A percentile compares a stretch with the other conserved stretches of the same genome.
Evolutionary conservation across 2,329 filamentous ascomycete genomes (phyloP).

Genomic region (Pyricularia grisea): DNA sequence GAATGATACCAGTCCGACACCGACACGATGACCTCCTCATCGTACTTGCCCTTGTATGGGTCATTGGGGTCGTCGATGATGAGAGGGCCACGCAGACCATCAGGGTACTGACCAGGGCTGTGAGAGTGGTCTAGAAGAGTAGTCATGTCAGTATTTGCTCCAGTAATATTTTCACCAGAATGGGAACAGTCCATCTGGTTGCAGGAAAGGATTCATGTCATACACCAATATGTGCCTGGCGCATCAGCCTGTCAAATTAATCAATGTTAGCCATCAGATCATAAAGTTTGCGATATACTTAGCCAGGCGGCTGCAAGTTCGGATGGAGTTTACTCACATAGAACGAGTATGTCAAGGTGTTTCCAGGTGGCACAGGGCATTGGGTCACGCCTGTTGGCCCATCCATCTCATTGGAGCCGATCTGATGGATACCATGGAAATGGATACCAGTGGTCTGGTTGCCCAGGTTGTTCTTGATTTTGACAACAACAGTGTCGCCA

Average conservation of each 20-base stretch:
- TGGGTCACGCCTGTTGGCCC: constrained; percentile 46
- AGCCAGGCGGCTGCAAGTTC: neutral
- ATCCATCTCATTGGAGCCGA: constrained; percentile 46
- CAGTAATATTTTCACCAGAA: constrained; percentile 7
- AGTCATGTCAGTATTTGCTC: constrained; percentile 5
- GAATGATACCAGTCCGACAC: constrained; percentile 36
- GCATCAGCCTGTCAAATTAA: constrained; percentile 21
- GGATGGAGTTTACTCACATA: constrained; percentile 21
- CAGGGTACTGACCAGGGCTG: constrained; percentile 54
- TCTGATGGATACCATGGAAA: constrained; percentile 52
- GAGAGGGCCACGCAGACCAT: constrained; percentile 53
- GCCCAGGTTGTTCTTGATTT: constrained; percentile 38
- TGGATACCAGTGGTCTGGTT: constrained; percentile 42
- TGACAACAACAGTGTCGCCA: constrained; percentile 40
- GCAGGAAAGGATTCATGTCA: constrained; percentile 6
- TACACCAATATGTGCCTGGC: constrained; percentile 39
- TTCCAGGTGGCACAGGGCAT: constrained; percentile 41
- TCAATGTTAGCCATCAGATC: neutral
- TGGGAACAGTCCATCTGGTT: neutral
- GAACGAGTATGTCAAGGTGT: constrained; percentile 44
- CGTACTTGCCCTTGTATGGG: constrained; percentile 42
- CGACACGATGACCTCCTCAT: constrained; percentile 50
- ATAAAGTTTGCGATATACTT: neutral
- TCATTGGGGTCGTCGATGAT: constrained; percentile 49
- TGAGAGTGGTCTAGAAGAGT: constrained; percentile 47